Percentiles rank a stretch among this genome's conserved stretches.
These are phyloP conservation scores for Noccaea bulbosa DNA, from an alignment of 345 rosid species.

Conservation along the genomic window DNA sequence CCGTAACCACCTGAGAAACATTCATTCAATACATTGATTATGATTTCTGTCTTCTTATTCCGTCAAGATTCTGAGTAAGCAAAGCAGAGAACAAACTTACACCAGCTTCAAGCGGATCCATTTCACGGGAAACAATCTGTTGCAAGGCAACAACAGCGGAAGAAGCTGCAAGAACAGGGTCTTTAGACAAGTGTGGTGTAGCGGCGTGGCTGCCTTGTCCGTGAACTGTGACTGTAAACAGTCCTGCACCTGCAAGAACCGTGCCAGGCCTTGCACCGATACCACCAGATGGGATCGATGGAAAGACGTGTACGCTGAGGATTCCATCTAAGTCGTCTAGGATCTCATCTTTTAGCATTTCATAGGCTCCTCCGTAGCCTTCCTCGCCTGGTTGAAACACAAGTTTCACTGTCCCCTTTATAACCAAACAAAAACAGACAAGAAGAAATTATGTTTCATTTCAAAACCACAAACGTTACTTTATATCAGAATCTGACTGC, in stretches of 20 bases:
- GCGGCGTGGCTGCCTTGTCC: slow-evolving; percentile 75
- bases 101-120: slow-evolving; percentile 67
- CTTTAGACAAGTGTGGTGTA: slow-evolving; percentile 54
- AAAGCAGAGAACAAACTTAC: slow-evolving; percentile 41
- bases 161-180: slow-evolving; percentile 72
- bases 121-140: slow-evolving; percentile 73
- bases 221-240: slow-evolving; percentile 54
- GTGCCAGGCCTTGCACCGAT: slow-evolving; percentile 65
- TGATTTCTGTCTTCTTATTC: neutral
- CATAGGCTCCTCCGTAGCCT: slow-evolving; percentile 68
- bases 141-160: slow-evolving; percentile 66
- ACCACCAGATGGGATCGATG: slow-evolving; percentile 53
- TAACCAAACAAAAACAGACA: neutral
- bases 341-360: slow-evolving; percentile 63
- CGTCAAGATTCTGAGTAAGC: neutral
- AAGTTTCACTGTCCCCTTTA: slow-evolving; percentile 70
- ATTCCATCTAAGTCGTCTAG: slow-evolving; percentile 63
- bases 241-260: slow-evolving; percentile 64
- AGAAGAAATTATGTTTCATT: neutral
- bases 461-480: neutral
- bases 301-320: slow-evolving; percentile 61
- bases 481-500: too few relatives aligned
- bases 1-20: slow-evolving; percentile 59
- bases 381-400: slow-evolving; percentile 89
- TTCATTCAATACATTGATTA: slow-evolving; percentile 2